Evolutionary conservation across 2,329 filamentous ascomycete genomes (phyloP).

Genomic region (Blastomyces parvus): DNA sequence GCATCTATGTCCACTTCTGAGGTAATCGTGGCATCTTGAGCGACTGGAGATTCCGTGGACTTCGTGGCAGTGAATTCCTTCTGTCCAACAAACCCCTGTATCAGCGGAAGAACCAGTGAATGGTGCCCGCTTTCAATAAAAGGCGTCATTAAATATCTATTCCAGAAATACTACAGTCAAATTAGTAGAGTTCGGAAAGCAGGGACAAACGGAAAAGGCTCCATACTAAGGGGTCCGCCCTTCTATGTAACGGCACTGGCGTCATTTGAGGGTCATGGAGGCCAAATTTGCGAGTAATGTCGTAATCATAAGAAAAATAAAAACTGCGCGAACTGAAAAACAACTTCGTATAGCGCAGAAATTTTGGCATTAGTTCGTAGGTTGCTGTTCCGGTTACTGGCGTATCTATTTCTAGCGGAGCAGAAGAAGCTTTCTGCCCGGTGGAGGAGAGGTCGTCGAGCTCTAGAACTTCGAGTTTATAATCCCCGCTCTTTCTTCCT

Average conservation of each 20-base stretch:
- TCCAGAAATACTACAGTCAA: conserved; percentile 70
- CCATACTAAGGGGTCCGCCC: conserved; percentile 58
- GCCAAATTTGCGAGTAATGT: conserved; percentile 62
- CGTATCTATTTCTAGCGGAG: neutral
- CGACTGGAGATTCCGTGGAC: conserved; percentile 14
- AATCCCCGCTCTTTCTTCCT: conserved; percentile 8
- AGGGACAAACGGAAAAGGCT: conserved; percentile 1
- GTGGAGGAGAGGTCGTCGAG: conserved; percentile 15
- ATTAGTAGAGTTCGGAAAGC: conserved; percentile 4
- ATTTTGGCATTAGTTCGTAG: conserved; percentile 63
- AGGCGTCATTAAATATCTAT: conserved; percentile 60
- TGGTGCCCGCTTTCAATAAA: conserved; percentile 68
- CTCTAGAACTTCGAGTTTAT: conserved; percentile 12
- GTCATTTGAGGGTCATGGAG: conserved; percentile 32
- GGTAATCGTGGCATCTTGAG: conserved; percentile 15
- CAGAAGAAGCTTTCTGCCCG: conserved; percentile 6
- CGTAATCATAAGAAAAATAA: conserved; percentile 90
- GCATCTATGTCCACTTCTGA: conserved; percentile 19
- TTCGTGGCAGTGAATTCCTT: conserved; percentile 63
- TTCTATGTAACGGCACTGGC: conserved; percentile 56
- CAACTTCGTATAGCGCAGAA: conserved; percentile 73
- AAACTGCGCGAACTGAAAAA: conserved; percentile 81
- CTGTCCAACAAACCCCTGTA: conserved; percentile 93
- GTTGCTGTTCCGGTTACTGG: conserved; percentile 28
- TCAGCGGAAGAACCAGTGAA: conserved; percentile 64